Percentiles rank a stretch among this genome's conserved stretches.
phyloP scores from a whole-genome alignment of 441 rosid species.

The Brassica balearica region DNA sequence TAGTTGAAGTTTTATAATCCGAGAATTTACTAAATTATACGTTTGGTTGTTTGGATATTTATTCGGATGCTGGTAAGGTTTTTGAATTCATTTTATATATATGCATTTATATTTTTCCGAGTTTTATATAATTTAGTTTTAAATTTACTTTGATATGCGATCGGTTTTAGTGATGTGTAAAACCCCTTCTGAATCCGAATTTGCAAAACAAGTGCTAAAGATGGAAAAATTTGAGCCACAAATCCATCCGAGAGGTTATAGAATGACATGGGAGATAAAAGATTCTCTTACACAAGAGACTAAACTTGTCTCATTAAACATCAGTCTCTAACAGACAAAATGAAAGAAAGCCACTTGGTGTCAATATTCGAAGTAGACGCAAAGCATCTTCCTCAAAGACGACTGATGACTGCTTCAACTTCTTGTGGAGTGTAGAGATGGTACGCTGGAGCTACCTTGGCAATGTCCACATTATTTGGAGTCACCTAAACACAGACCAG shows the following conservation, averaged over 20 bases:
- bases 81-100: too few relatives aligned
- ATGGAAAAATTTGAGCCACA: background rate
- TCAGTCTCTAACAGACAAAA: constrained; percentile 23
- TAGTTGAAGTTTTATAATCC: background rate
- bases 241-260: constrained; percentile 13
- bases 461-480: constrained; percentile 95
- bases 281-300: constrained; percentile 34
- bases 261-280: constrained; percentile 19
- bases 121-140: too few relatives aligned
- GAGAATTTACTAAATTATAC: background rate
- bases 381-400: constrained; percentile 53
- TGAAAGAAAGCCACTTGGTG: constrained; percentile 24
- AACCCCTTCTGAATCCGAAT: too few relatives aligned
- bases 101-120: too few relatives aligned
- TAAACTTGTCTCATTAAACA: constrained; percentile 22
- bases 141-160: too few relatives aligned
- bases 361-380: constrained; percentile 40
- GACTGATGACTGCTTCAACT: constrained; percentile 89
- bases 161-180: too few relatives aligned
- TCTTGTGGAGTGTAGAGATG: constrained; percentile 94
- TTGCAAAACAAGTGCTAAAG: background rate
- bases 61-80: background rate
- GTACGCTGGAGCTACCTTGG: constrained; percentile 84
- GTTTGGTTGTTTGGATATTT: background rate
- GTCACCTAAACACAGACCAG: constrained; percentile 66